phyloP scores from a whole-genome alignment of 208 protist species.

The Naegleria gruberi region DNA sequence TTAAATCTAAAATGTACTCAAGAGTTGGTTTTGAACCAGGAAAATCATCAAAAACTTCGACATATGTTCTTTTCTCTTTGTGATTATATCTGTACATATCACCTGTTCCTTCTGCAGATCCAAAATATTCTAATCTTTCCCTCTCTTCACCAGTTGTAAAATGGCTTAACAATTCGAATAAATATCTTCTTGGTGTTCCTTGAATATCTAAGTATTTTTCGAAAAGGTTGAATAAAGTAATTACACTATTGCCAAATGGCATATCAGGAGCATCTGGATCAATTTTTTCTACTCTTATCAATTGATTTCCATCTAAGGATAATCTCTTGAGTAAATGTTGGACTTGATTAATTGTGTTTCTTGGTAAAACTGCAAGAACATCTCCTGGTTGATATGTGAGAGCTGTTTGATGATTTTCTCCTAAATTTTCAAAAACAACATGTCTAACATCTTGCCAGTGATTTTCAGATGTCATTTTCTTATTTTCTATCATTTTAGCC shows the following conservation, averaged over 20 bases:
- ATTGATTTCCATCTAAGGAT: neutral
- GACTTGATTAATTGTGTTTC: neutral
- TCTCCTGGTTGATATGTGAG: neutral
- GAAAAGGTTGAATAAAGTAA: neutral
- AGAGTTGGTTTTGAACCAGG: neutral
- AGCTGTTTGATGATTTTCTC: neutral
- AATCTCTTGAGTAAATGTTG: neutral
- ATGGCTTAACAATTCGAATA: conserved; percentile 28
- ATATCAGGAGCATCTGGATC: conserved; percentile 15
- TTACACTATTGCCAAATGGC: neutral
- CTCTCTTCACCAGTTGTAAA: conserved; percentile 23
- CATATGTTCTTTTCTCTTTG: conserved; percentile 25
- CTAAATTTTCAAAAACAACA: conserved; percentile 18
- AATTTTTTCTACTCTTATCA: neutral
- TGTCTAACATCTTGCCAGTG: conserved; percentile 40
- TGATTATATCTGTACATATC: conserved; percentile 30
- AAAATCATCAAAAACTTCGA: conserved; percentile 33
- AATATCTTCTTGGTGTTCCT: conserved; percentile 24
- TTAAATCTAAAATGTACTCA: conserved; percentile 8
- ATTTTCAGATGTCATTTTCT: neutral
- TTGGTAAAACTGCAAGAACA: neutral
- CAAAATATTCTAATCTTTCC: conserved; percentile 29
- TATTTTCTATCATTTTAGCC: conserved; percentile 13
- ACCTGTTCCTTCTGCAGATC: conserved; percentile 21
- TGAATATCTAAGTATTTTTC: neutral